Conservation (phyloP, 179 eudicot species). For the Beta corolliflora region DNA sequence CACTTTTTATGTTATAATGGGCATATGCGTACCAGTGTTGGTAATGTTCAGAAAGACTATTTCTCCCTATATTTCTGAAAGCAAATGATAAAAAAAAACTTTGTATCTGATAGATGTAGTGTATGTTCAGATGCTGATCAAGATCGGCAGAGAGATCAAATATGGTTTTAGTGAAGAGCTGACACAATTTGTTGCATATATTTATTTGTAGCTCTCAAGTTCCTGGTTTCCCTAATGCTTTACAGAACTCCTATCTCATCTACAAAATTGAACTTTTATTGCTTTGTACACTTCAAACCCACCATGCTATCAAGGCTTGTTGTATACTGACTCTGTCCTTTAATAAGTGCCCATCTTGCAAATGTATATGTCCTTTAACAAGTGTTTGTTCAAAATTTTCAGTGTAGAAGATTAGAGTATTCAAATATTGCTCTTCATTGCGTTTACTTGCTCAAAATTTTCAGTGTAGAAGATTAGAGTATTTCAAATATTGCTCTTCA, state of each 20-base stretch:
- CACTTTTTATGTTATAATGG: not conserved
- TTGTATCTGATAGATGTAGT: not conserved
- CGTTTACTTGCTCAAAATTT: no score
- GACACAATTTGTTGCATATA: no score
- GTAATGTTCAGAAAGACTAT: not conserved
- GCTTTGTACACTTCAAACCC: not conserved
- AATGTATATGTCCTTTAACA: not conserved
- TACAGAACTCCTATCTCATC: not conserved
- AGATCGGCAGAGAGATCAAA: not conserved
- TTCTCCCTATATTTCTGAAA: not conserved
- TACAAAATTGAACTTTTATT: not conserved
- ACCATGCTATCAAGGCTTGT: not conserved
- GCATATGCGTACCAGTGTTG: not conserved
- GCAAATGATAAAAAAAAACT: not conserved
- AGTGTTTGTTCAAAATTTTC: not conserved
- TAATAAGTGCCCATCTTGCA: not conserved
- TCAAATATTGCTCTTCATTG: not conserved
- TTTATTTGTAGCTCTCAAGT: no score
- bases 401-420: not conserved
- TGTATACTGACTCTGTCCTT: not conserved
- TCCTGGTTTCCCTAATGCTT: no score
- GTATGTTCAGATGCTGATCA: not conserved
- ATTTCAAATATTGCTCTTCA: not conserved
- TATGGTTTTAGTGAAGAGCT: no score
- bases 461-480: not conserved